phyloP scores from a whole-genome alignment of 805 yeast species.

The Diddensiella transvaalensis region DNA sequence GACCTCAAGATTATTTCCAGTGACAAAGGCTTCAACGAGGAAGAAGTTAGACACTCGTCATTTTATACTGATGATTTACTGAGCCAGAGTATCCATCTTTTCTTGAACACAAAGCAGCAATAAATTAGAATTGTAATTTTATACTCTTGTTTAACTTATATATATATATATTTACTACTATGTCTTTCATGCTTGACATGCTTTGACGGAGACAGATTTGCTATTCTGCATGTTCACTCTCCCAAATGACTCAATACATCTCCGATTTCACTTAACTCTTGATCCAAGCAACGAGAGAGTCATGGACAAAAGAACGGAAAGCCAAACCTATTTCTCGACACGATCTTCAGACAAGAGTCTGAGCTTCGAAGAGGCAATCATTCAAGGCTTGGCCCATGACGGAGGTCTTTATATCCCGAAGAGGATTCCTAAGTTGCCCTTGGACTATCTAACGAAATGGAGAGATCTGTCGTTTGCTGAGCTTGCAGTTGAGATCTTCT shows the following conservation, averaged over 20 bases:
- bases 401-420: conserved; percentile 95
- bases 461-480: conserved; percentile 72
- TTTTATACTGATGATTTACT: conserved; percentile 78
- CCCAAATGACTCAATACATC: no score
- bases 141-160: background rate
- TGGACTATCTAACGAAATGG: conserved; percentile 63
- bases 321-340: conserved; percentile 37
- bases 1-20: conserved; percentile 82
- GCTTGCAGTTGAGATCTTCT: conserved; percentile 81
- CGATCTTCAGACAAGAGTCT: conserved; percentile 34
- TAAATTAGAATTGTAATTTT: background rate
- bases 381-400: conserved; percentile 85
- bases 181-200: background rate
- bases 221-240: no score
- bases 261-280: no score
- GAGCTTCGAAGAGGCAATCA: conserved; percentile 40
- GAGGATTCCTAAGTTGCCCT: conserved; percentile 63
- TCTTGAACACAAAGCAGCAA: conserved; percentile 38
- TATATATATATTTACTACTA: background rate
- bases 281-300: background rate
- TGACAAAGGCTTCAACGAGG: conserved; percentile 88
- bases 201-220: no score
- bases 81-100: conserved; percentile 71
- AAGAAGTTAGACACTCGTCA: conserved; percentile 75
- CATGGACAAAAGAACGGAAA: background rate